Evolutionary conservation across 1,284 basidiomycete species (phyloP), one percentile per base, ranked within the genome.

Genomic region (Tranzscheliella williamsii): DNA sequence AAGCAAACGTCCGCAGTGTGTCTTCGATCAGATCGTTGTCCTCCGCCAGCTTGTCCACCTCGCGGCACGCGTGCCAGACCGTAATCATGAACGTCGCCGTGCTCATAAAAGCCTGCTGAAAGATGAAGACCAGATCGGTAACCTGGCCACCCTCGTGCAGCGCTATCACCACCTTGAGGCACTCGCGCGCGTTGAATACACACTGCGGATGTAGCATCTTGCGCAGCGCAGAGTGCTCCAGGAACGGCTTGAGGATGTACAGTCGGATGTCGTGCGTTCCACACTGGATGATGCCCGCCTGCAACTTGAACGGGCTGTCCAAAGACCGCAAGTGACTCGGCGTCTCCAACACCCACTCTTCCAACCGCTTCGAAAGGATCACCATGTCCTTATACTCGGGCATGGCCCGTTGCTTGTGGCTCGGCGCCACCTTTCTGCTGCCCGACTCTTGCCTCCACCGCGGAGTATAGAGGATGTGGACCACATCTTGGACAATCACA

Each of bases 21-120:
- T 48, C 55, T 33, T 71, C 68, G 20, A 73, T 49, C 38, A 73
- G 45, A 24, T 64, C 52, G 23, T 61, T 60, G 39, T 73, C 70
- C 26, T 57, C 51, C 24, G 61, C 51, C 30, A 65, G 43, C 34
- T 44, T 42, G 11, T 57, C 62, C 9, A 35, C 38, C 16, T 60
- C 49, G 41, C 46, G 56, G n/a, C 53, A 54, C 21, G 56, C 55
- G 45, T 73, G 69, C 70, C 70, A 73, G 3, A 73, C 63, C 5
- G 70, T 73, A 44, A 73, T 66, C 57, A 73, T 64, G 51, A 73
- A 73, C 2, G 70, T 73, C 5, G 67, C 60, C 15, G 69, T 61
- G 38, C 53, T 58, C 62, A 71, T 63, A 36, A 70, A 71, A 4
- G 61, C 67, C 33, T 72, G 70, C 32, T 66, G 61, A 26, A 72